phyloP scores from a whole-genome alignment of 2,329 filamentous ascomycete genomes.

The Elsinoe australis region DNA sequence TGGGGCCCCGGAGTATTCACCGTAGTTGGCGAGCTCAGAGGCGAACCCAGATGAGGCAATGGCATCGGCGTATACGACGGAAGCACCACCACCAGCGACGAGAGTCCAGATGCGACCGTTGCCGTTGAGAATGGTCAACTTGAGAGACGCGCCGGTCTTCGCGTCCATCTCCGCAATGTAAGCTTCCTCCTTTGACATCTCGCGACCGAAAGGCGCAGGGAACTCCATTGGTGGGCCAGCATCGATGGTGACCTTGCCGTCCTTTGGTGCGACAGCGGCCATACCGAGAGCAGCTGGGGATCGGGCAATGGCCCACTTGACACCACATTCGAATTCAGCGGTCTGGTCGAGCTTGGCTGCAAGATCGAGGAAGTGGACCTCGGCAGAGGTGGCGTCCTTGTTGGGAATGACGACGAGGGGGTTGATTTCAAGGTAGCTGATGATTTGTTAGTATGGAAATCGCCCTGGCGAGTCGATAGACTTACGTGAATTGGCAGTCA shows the following conservation, averaged over 20 bases:
- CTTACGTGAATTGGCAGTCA: slow-evolving; percentile 91
- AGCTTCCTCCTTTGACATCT: slow-evolving; percentile 96
- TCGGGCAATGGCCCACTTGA: slow-evolving; percentile 96
- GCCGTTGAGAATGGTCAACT: slow-evolving; percentile 91
- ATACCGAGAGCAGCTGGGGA: slow-evolving; percentile 82
- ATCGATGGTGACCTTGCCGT: slow-evolving; percentile 82
- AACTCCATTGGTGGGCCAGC: slow-evolving; percentile 98
- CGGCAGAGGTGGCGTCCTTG: slow-evolving; percentile 79
- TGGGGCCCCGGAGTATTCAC: slow-evolving; percentile 97
- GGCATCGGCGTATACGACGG: slow-evolving; percentile 96
- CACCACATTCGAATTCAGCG: slow-evolving; percentile 97
- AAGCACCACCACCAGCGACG: slow-evolving; percentile 97
- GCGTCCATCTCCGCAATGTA: slow-evolving; percentile 98
- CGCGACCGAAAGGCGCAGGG: slow-evolving; percentile 96
- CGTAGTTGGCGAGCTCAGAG: slow-evolving; percentile 96
- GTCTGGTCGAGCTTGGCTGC: slow-evolving; percentile 99
- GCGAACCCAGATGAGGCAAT: slow-evolving; percentile 95
- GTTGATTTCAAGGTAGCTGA: slow-evolving; percentile 94
- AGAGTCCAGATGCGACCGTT: slow-evolving; percentile 94
- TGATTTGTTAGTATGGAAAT: not conserved
- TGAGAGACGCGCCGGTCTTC: slow-evolving; percentile 98
- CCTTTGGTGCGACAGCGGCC: slow-evolving; percentile 51
- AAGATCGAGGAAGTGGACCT: slow-evolving; percentile 96
- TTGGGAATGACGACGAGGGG: slow-evolving; percentile 97
- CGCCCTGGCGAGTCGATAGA: not conserved